These are phyloP conservation scores for Rhodotorula graminis DNA, from an alignment of 768 basidiomycete species.

Conservation along the genomic window DNA sequence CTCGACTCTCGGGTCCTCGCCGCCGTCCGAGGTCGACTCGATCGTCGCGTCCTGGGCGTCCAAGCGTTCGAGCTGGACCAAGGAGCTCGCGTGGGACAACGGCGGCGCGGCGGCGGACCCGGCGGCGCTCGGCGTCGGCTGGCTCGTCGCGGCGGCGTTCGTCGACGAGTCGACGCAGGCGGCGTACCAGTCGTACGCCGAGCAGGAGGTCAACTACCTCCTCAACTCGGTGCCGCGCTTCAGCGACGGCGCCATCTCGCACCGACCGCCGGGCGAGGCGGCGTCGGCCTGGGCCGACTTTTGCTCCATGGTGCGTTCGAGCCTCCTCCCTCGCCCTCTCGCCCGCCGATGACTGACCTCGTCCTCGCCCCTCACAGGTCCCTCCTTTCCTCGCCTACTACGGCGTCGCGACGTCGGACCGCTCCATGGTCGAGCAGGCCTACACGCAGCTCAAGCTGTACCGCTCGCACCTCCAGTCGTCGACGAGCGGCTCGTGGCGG, in stretches of 20 bases:
- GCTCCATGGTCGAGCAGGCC: slow-evolving; percentile 59
- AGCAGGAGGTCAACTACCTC: slow-evolving; percentile 62
- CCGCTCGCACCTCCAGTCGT: slow-evolving; percentile 60
- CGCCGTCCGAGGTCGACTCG: slow-evolving; percentile 43
- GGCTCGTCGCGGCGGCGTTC: slow-evolving; percentile 25
- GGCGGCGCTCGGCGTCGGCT: slow-evolving; percentile 47
- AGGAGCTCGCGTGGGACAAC: slow-evolving; percentile 55
- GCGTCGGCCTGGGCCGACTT: slow-evolving; percentile 50
- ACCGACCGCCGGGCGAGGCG: slow-evolving; percentile 50
- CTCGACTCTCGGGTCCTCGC: background rate
- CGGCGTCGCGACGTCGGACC: slow-evolving; percentile 58
- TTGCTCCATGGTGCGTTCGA: slow-evolving; percentile 55
- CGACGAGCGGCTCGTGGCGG: slow-evolving; percentile 56
- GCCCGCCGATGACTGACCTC: no score
- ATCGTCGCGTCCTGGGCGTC: slow-evolving; percentile 54
- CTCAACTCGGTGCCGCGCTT: slow-evolving; percentile 56
- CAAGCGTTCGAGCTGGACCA: slow-evolving; percentile 45
- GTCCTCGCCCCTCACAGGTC: background rate
- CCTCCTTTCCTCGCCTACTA: slow-evolving; percentile 54
- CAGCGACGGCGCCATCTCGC: slow-evolving; percentile 73
- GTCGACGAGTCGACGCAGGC: slow-evolving; percentile 56
- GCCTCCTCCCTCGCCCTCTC: slow-evolving; percentile 41
- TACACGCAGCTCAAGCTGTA: slow-evolving; percentile 71
- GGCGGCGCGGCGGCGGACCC: slow-evolving; percentile 67
- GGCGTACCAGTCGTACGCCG: slow-evolving; percentile 50